A percentile compares a stretch with the other conserved stretches of the same genome.
phyloP scores from a whole-genome alignment of 306 rosid species.

The Cicer yamashitae region DNA sequence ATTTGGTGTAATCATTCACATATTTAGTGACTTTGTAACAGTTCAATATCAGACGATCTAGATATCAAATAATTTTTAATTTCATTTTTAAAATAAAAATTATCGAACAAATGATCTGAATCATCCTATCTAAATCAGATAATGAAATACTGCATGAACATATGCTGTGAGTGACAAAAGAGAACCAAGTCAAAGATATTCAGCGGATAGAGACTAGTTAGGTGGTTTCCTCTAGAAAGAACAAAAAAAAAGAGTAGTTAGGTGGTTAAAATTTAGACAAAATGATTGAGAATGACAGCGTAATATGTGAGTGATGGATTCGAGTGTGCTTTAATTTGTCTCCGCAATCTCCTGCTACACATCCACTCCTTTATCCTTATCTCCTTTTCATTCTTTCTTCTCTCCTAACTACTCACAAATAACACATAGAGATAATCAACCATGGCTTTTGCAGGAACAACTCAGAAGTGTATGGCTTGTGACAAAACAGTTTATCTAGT shows the following conservation, averaged over 20 bases:
- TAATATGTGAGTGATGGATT: conserved; percentile 48
- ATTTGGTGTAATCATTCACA: too few species aligned
- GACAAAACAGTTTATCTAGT: conserved; percentile 95
- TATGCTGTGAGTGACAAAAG: too few species aligned
- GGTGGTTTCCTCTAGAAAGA: not conserved
- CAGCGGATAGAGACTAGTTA: too few species aligned
- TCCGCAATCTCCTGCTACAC: conserved; percentile 52
- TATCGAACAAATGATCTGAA: too few species aligned
- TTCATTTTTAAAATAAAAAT: too few species aligned
- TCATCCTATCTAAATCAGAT: too few species aligned
- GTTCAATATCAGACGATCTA: too few species aligned
- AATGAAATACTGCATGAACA: too few species aligned
- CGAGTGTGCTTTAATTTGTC: conserved; percentile 48
- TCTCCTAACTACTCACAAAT: too few species aligned
- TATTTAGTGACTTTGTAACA: too few species aligned
- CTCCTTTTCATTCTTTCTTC: conserved; percentile 34
- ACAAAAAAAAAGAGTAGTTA: conserved; percentile 47
- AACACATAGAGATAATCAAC: not conserved
- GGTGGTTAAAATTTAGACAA: conserved; percentile 64
- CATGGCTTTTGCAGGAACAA: conserved; percentile 99
- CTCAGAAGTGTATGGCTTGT: conserved; percentile 99
- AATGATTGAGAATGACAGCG: conserved; percentile 58
- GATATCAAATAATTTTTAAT: too few species aligned
- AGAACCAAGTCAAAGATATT: too few species aligned
- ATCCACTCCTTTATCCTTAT: conserved; percentile 43